Percentiles rank a stretch among this genome's conserved stretches.
phyloP scores from a whole-genome alignment of 176 grass and related monocot genomes.

The Bromus sterilis region DNA sequence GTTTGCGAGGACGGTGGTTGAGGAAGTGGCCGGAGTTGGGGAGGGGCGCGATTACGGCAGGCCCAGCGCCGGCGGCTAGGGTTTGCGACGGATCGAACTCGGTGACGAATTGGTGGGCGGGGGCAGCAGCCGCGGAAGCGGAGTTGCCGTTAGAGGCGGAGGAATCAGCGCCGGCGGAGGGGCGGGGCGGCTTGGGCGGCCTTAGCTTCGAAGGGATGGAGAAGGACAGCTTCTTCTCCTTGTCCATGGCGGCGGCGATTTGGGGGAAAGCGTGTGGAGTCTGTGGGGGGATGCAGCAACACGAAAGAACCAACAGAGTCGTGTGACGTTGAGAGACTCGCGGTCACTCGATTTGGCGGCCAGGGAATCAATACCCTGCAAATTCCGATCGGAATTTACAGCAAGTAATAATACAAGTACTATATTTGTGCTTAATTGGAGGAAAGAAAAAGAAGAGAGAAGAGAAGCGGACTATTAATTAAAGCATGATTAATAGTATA shows the following conservation, averaged over 20 bases:
- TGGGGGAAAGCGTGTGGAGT: background rate
- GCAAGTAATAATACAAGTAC: too few species aligned
- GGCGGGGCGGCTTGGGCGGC: constrained; percentile 21
- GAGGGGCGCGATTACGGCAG: constrained; percentile 66
- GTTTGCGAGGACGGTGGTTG: constrained; percentile 45
- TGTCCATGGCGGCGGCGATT: constrained; percentile 40
- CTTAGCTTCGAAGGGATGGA: constrained; percentile 39
- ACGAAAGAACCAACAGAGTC: too few species aligned
- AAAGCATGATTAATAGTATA: too few species aligned
- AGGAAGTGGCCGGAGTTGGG: constrained; percentile 57
- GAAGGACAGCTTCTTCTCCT: constrained; percentile 80
- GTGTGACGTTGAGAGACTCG: too few species aligned
- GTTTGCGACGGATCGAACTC: constrained; percentile 77
- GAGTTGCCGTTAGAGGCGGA: background rate
- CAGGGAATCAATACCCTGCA: too few species aligned
- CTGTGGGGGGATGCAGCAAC: background rate
- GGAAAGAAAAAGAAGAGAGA: too few species aligned
- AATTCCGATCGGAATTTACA: too few species aligned
- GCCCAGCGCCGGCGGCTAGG: constrained; percentile 16
- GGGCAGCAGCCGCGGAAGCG: background rate
- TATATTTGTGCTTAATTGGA: too few species aligned
- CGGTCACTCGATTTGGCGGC: too few species aligned
- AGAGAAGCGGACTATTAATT: too few species aligned
- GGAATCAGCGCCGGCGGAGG: background rate
- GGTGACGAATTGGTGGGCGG: constrained; percentile 59